Conservation (phyloP, 495 filamentous ascomycete species). For the Aspergillus baeticus region DNA sequence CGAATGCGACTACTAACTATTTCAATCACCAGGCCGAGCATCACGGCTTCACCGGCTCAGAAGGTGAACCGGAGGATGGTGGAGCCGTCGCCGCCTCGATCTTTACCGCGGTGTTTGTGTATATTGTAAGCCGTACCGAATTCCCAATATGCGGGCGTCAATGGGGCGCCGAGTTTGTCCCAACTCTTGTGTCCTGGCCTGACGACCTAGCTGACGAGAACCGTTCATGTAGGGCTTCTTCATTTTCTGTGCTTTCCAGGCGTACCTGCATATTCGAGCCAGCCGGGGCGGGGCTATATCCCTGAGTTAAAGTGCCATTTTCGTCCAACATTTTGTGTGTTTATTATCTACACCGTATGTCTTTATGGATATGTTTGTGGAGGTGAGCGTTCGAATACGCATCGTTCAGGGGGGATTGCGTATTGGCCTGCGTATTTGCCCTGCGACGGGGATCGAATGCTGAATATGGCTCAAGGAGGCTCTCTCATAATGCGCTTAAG, state of each 20-base stretch:
- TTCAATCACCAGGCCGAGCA: constrained; percentile 55
- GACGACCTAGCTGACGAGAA: constrained; percentile 6
- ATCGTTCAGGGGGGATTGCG: too few relatives aligned
- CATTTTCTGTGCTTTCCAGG: constrained; percentile 85
- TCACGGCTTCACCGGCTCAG: constrained; percentile 75
- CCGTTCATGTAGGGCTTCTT: constrained; percentile 66
- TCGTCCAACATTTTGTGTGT: constrained; percentile 7
- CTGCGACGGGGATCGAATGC: too few relatives aligned
- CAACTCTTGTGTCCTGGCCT: neutral
- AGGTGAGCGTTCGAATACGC: too few relatives aligned
- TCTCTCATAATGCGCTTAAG: too few relatives aligned
- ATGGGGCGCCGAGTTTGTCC: neutral
- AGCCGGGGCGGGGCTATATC: constrained; percentile 80
- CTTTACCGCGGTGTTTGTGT: constrained; percentile 82
- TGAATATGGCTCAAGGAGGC: too few relatives aligned
- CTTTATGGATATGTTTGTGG: too few relatives aligned
- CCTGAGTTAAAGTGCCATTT: constrained; percentile 46
- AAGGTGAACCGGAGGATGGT: constrained; percentile 71
- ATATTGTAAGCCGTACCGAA: constrained; percentile 60
- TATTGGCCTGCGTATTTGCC: too few relatives aligned
- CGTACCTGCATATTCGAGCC: constrained; percentile 72
- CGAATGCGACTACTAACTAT: neutral
- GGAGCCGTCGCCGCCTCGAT: constrained; percentile 75
- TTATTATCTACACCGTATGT: constrained; percentile 5
- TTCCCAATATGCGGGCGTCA: too few relatives aligned